Conservation (phyloP, 2,329 filamentous ascomycete species). For the Xylaria sp. region DNA sequence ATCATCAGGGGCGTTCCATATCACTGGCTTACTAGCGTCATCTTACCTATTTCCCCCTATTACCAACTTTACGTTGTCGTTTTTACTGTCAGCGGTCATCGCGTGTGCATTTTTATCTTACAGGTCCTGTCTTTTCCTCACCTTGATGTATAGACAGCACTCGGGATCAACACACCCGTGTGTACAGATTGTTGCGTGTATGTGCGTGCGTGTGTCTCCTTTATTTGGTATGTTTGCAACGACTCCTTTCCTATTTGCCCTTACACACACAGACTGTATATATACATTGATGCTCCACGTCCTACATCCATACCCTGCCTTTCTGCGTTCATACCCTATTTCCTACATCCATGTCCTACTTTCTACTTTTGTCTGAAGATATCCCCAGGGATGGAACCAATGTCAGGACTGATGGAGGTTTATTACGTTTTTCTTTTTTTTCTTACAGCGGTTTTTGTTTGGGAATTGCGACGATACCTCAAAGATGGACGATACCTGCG, state of each 20-base stretch:
- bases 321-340: neutral
- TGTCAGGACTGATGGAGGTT: neutral
- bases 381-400: no score
- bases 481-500: neutral
- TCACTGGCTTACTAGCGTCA: neutral
- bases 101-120: neutral
- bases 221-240: neutral
- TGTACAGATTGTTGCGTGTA: neutral
- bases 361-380: no score
- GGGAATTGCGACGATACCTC: neutral
- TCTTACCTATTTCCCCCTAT: neutral
- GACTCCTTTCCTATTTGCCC: neutral
- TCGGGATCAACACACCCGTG: neutral
- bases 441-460: neutral
- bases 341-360: neutral
- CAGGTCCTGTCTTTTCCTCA: neutral
- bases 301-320: neutral
- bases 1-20: neutral
- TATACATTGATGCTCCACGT: neutral
- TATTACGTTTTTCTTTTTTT: neutral
- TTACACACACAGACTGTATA: neutral
- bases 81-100: neutral
- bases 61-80: neutral
- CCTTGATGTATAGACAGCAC: neutral
- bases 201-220: neutral